Evolutionary conservation across 148 eudicot genomes (phyloP).

Genomic region (Nyssa sinensis): DNA sequence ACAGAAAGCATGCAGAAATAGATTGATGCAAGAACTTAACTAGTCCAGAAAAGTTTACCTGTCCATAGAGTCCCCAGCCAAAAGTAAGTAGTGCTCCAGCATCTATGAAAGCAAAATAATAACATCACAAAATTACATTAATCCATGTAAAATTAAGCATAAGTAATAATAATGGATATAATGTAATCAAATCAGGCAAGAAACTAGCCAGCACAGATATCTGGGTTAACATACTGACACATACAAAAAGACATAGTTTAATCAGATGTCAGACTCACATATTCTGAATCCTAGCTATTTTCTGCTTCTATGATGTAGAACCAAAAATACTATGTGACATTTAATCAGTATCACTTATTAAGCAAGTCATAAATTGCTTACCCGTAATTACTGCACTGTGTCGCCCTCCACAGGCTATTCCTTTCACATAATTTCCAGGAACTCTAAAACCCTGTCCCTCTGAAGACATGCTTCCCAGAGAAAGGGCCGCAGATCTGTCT

Average conservation of each 20-base stretch:
- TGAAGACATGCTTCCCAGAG: constrained; percentile 41
- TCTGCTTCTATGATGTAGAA: neutral
- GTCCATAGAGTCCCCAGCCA: constrained; percentile 99
- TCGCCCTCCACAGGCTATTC: constrained; percentile 96
- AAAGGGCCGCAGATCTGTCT: constrained; percentile 46
- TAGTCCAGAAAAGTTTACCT: constrained; percentile 41
- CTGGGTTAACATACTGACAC: neutral
- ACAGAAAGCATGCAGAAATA: neutral
- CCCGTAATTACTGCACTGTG: constrained; percentile 97
- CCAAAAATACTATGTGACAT: neutral
- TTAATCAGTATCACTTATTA: neutral
- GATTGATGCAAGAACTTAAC: neutral
- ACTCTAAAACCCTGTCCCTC: constrained; percentile 65
- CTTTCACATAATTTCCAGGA: constrained; percentile 80
- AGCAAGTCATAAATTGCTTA: constrained; percentile 20
- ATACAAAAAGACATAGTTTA: neutral
- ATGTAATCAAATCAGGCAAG: neutral
- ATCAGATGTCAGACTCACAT: neutral
- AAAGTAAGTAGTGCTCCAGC: constrained; percentile 91
- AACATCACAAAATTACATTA: neutral
- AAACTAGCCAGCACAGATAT: neutral
- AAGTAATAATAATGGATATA: neutral
- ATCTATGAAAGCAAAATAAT: constrained; percentile 45
- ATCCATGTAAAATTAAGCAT: neutral
- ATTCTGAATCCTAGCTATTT: neutral